Base-by-base conservation (phyloP, 2,329 filamentous ascomycete species). In the Pyrenochaeta sp. region DNA sequence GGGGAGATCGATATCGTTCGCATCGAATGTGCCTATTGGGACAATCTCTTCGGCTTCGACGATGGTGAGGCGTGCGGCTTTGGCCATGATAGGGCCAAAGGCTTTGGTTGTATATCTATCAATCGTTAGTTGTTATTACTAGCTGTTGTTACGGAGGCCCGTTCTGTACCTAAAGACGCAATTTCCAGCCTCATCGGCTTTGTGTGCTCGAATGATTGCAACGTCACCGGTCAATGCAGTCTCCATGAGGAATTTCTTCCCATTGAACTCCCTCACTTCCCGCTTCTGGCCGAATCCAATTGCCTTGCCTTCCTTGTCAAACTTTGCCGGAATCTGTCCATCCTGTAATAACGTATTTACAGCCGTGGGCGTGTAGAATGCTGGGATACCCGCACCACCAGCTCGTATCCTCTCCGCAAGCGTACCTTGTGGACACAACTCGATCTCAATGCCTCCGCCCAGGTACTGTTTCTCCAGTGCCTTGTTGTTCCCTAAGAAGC, bases 31-130 rank as follows among this genome's bases (percentile, higher is more conserved):
- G 57, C 93, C 93, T 0, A 91, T 89, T 79, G 96, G 91, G 55
- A 96, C 93, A 61, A 97, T 96, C 73, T 96, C 85, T 80, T 97
- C 93, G n/a, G 93, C 93, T 82, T 96, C 93, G 62, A 96, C 93
- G 67, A 96, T 96, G 65, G 92, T 96, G 78, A 91, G 86, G 79
- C 91, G 92, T 54, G 93, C 93, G 74, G 96, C 95, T 73, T 92
- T 89, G 65, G 91, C 93, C 93, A 97, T 96, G 42, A 76, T 75
- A 36, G 72, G 72, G 1, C 74, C 74, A 42, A 76, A 77, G 3
- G 73, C 73, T 65, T 76, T 77, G 27, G 74, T 76, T 4, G 74
- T 75, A 56, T 77, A 77, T 64, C 74, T 77, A 24, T 27, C 19
- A 7, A 24, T 27, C 32, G 15, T 15, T 19, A 10, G 34, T 22